Evolutionary conservation across 2,329 filamentous ascomycete species (phyloP).

Genomic region (Madurella mycetomatis): DNA sequence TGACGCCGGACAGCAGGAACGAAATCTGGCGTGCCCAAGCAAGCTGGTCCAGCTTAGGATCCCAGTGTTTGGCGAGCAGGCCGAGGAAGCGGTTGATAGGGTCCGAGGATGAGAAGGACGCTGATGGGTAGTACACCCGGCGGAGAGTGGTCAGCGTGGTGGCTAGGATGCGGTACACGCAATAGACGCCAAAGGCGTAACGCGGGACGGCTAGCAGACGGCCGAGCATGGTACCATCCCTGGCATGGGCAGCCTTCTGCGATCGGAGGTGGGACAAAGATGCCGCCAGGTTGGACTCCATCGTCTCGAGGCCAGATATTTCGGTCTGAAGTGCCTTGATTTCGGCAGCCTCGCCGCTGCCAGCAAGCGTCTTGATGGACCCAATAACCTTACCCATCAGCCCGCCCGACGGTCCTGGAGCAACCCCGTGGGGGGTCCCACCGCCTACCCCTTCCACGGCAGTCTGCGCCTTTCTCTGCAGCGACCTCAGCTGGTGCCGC

Average conservation of each 20-base stretch:
- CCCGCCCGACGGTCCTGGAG: constrained; percentile 40
- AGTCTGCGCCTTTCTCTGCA: constrained; percentile 56
- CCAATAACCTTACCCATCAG: constrained; percentile 72
- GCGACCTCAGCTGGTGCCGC: constrained; percentile 62
- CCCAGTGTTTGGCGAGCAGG: constrained; percentile 76
- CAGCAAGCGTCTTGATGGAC: constrained; percentile 52
- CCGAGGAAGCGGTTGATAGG: constrained; percentile 81
- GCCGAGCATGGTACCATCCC: constrained; percentile 63
- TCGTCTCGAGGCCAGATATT: constrained; percentile 73
- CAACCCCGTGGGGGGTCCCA: constrained; percentile 13
- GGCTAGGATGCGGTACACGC: constrained; percentile 74
- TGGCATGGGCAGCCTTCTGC: constrained; percentile 59
- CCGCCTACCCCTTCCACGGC: constrained; percentile 30
- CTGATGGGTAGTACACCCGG: constrained; percentile 45
- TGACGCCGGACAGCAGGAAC: constrained; percentile 76
- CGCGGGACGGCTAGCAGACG: constrained; percentile 58
- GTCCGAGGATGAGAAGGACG: constrained; percentile 65
- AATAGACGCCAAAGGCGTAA: constrained; percentile 74
- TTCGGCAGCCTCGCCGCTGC: constrained; percentile 57
- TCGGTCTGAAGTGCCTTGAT: constrained; percentile 65
- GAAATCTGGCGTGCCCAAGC: constrained; percentile 83
- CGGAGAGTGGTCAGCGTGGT: constrained; percentile 65
- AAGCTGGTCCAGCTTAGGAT: constrained; percentile 73
- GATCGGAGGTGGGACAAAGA: constrained; percentile 60
- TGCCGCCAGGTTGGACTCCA: constrained; percentile 66